Percentiles rank a stretch among this genome's conserved stretches.
Evolutionary conservation across 352 stramenopile species (phyloP).

Genomic region (Pythium myriotylum): DNA sequence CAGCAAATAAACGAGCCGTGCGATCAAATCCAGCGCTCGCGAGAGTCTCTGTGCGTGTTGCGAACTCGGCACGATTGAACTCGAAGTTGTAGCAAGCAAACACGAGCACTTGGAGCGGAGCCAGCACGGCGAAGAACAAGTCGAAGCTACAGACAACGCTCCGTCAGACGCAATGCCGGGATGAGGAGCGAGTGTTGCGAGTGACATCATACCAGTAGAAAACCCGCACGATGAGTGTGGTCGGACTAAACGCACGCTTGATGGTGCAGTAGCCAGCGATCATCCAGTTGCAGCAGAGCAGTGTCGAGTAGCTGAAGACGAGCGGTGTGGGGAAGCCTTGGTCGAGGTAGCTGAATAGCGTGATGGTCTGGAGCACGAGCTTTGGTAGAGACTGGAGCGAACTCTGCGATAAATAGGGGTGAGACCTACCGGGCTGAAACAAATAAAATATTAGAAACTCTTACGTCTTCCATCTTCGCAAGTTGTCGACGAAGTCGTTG

Average conservation of each 20-base stretch:
- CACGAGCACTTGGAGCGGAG: slow-evolving; percentile 24
- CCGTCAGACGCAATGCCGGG: no score
- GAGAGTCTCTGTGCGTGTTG: slow-evolving; percentile 9
- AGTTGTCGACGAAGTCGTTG: no score
- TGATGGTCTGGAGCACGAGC: slow-evolving; percentile 25
- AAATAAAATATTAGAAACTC: no score
- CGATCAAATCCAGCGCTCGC: slow-evolving; percentile 21
- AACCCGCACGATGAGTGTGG: no score
- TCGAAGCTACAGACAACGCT: slow-evolving; percentile 15
- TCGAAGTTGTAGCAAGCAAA: slow-evolving; percentile 32
- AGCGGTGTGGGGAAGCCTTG: slow-evolving; percentile 31
- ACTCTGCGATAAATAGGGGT: no score
- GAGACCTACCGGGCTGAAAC: no score
- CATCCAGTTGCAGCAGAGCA: slow-evolving; percentile 29
- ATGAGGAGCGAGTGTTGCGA: no score
- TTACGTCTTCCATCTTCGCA: no score
- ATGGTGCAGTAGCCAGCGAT: slow-evolving; percentile 33
- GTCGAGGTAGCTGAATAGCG: slow-evolving; percentile 23
- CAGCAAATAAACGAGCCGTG: slow-evolving; percentile 30
- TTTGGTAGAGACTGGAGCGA: slow-evolving; percentile 28
- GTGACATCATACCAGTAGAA: no score
- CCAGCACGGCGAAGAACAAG: slow-evolving; percentile 38
- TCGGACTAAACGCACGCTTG: slow-evolving; percentile 6
- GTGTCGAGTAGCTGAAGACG: slow-evolving; percentile 25
- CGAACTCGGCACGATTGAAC: slow-evolving; percentile 27